Percentiles rank a stretch among this genome's conserved stretches.
Evolutionary conservation across 2,329 filamentous ascomycete genomes (phyloP).

Genomic region (Aspergillus bombycis): DNA sequence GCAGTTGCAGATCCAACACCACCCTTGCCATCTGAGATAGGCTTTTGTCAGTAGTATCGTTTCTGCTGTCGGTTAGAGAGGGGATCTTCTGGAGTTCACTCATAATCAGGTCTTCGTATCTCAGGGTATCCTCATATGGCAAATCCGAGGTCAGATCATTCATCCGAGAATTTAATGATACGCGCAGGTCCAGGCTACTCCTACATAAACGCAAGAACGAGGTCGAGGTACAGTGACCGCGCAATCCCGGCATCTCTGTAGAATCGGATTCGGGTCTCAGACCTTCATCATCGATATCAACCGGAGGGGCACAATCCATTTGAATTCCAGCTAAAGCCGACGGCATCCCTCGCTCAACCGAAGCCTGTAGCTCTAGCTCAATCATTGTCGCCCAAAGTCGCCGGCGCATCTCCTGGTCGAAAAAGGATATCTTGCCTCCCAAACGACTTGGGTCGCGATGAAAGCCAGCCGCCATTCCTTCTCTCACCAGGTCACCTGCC

Average conservation of each 20-base stretch:
- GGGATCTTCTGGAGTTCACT: neutral
- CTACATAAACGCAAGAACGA: neutral
- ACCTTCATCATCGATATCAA: neutral
- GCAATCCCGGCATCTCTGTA: neutral
- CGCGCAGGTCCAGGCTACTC: neutral
- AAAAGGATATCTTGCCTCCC: constrained; percentile 41
- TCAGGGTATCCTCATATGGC: neutral
- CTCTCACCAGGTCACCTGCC: constrained; percentile 50
- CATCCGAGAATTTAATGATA: neutral
- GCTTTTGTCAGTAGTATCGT: rapidly evolving
- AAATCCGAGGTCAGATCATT: neutral
- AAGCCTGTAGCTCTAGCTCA: neutral
- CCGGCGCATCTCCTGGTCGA: constrained; percentile 51
- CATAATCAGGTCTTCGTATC: neutral
- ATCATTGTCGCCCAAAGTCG: neutral
- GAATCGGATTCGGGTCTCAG: neutral
- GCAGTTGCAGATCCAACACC: neutral
- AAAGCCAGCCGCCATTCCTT: constrained; percentile 54
- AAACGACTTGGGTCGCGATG: constrained; percentile 52
- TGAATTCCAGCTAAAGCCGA: neutral
- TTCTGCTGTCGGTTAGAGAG: rapidly evolving
- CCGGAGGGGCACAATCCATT: neutral
- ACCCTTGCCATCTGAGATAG: neutral
- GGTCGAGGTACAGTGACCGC: neutral
- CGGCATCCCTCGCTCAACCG: neutral